Evolutionary conservation across 805 yeast species (phyloP), one percentile per base, ranked within the genome.

Genomic region (Kregervanrija pseudodelftensis): DNA sequence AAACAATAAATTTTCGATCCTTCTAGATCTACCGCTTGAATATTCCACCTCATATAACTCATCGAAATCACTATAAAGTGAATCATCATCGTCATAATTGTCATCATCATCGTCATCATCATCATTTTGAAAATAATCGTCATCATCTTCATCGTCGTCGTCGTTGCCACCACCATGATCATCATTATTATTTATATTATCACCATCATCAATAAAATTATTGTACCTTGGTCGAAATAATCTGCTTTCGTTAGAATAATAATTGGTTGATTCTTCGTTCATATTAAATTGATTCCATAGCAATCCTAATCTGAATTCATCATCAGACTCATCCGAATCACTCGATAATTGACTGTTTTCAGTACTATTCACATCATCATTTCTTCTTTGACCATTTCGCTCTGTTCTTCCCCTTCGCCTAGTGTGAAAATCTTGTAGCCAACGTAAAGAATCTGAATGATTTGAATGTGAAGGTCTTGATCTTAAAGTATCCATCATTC

Each of bases 21-120:
- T 48, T 30, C 58, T 45, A n/a, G 65, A 59, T 33, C 65, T 52
- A 5, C 63, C 64, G 40, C 60, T 61, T 8, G 63, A 54, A 5
- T 59, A 51, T 33, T 54, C 57, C 33, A 56, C 53, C 33, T 55
- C 57, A 41, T 51, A 49, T 8, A 58, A 46, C 28, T 57, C 60
- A 41, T 56, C 60, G 13, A 49, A 39, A 4, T 46, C 42, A 14
- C 47, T 54, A 7, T 50, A 56, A 3, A 55, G 55, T 9, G 53
- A 49, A 11, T 46, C 55, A 11, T 49, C 57, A 14, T 51, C 61
- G 5, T 49, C 55, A 11, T 49, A 52, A 7, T 51, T 53, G 15
- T 51, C 55, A 4, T 48, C 52, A 16, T 41, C 35, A 9, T 22
- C 35, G 5, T 22, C 37, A 13, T 36, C 41, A 10, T 39, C 39